Conservation (phyloP, 495 filamentous ascomycete species). For the Aspergillus carlsbadensis region DNA sequence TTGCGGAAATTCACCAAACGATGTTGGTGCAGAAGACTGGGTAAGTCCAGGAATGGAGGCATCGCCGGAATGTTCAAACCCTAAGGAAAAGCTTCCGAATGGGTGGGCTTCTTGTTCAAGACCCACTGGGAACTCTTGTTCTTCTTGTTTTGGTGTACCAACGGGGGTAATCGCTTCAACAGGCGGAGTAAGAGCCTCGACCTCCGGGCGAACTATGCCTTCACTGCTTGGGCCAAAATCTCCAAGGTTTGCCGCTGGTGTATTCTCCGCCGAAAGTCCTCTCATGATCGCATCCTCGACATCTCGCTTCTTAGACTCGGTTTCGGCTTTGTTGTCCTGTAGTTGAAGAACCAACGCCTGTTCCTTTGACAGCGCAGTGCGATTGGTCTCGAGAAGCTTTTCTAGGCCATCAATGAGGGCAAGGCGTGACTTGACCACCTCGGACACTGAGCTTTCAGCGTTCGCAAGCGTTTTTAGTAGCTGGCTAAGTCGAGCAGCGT, state of each 20-base stretch:
- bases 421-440: conserved; percentile 82
- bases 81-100: conserved; percentile 28
- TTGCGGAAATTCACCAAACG: conserved; percentile 30
- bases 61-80: conserved; percentile 35
- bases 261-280: conserved; percentile 58
- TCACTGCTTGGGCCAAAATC: conserved; percentile 40
- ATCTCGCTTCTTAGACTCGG: conserved; percentile 75
- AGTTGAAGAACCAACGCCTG: conserved; percentile 61
- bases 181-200: conserved; percentile 80
- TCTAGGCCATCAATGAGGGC: conserved; percentile 77
- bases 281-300: conserved; percentile 89
- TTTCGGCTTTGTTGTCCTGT: conserved; percentile 56
- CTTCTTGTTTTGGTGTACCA: conserved; percentile 40
- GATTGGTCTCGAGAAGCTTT: conserved; percentile 74
- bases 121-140: conserved; percentile 22
- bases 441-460: conserved; percentile 88
- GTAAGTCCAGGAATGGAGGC: conserved; percentile 42
- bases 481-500: conserved; percentile 84
- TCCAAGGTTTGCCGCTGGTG: conserved; percentile 37
- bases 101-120: conserved; percentile 27
- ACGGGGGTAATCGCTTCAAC: conserved; percentile 49
- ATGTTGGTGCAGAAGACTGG: conserved; percentile 46
- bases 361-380: conserved; percentile 65
- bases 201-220: conserved; percentile 65
- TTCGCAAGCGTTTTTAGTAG: conserved; percentile 83